Base-by-base conservation (phyloP, 2,329 filamentous ascomycete genomes). In the Dryadomyces sulphureus region DNA sequence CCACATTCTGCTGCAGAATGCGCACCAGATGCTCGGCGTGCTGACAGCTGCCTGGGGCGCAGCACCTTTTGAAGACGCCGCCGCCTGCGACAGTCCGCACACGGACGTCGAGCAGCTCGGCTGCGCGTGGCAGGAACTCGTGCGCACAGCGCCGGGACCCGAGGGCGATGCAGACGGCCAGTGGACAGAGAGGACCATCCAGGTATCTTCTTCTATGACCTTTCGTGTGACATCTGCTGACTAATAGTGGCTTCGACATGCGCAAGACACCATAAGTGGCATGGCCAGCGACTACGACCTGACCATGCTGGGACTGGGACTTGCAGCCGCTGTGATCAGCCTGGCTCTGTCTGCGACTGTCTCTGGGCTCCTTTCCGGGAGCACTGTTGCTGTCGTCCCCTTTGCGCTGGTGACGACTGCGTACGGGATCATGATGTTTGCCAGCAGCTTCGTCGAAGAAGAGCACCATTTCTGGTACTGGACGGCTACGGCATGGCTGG, bases 401-500 rank as follows among this genome's bases (percentile, higher is more conserved):
- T 65, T 84, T 43, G 52, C 65, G 1, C 51, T 72, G 2, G 66
- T 79, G 25, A 73, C 73, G 1, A 41, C 79, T 0, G 61, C 73
- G 0, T 94, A 96, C 57, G 79, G 81, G 1, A 60, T 77, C 34
- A 93, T 95, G 78, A 96, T 96, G 89, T 96, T 96, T 63, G 90
- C 89, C 9, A 94, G 86, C 59, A 96, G 89, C 57, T 98, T 92
- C 60, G 87, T 98, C 2, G 92, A 98, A 62, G 92, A 98, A 64
- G 92, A 98, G 61, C 92, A 98, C 43, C 87, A 96, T 54, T 95
- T 94, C 60, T 98, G 92, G 92, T 96, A 98, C 63, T 96, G 90
- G 88, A 65, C 77, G 1, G 75, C 81, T 0, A 79, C 82, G 0
- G 73, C 77, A 7, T 93, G 84, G 84, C 58, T 83, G 27, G 62